A percentile compares a stretch with the other conserved stretches of the same genome.
phyloP scores from a whole-genome alignment of 1,284 basidiomycete species.

The Ceratobasidium sp. region DNA sequence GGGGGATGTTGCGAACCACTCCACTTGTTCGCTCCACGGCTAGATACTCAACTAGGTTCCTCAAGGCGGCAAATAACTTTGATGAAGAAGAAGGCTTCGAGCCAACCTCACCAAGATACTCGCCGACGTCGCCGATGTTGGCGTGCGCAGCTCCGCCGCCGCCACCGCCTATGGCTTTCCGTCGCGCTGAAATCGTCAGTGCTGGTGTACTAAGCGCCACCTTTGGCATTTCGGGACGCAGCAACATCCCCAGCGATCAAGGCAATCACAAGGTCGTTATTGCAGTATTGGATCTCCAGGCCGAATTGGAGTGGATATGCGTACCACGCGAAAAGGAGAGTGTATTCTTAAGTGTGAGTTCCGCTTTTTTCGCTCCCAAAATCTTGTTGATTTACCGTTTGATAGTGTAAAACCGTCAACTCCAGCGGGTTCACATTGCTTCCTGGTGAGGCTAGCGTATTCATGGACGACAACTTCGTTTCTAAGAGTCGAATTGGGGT shows the following conservation, averaged over 20 bases:
- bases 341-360: slow-evolving; percentile 49
- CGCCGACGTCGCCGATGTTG: no score
- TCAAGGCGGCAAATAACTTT: no score
- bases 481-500: slow-evolving; percentile 50
- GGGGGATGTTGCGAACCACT: not conserved
- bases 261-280: slow-evolving; percentile 67
- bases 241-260: slow-evolving; percentile 44
- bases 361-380: not conserved
- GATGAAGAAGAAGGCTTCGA: no score
- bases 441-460: slow-evolving; percentile 51
- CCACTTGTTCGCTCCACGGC: not conserved
- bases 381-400: not conserved
- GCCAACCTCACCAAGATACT: no score
- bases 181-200: not conserved
- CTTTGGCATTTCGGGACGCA: slow-evolving; percentile 47
- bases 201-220: slow-evolving; percentile 38
- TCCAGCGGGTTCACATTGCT: slow-evolving; percentile 50
- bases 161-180: slow-evolving; percentile 1
- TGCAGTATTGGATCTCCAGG: slow-evolving; percentile 62
- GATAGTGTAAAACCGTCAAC: slow-evolving; percentile 50
- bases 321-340: slow-evolving; percentile 46
- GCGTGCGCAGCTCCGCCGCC: no score
- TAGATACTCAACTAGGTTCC: no score
- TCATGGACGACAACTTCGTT: slow-evolving; percentile 52
- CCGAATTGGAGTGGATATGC: slow-evolving; percentile 47